phyloP scores from a whole-genome alignment of 768 basidiomycete species.

The Lepiota subincarnata region DNA sequence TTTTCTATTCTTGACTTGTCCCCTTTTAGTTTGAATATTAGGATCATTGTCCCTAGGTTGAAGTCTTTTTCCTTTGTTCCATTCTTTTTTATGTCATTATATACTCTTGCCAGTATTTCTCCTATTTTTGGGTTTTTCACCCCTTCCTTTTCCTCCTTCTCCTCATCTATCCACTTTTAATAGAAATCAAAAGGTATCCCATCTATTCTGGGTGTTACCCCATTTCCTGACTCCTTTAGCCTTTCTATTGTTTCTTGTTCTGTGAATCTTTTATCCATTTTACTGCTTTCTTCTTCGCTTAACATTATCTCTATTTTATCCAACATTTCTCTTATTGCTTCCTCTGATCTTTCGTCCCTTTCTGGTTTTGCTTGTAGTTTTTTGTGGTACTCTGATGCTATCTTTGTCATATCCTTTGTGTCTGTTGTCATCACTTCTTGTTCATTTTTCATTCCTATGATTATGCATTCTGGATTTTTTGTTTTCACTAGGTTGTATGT shows the following conservation, averaged over 20 bases:
- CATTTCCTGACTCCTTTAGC: conserved; percentile 6
- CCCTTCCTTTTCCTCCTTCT: not conserved
- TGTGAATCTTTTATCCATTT: not conserved
- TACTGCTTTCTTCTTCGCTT: not conserved
- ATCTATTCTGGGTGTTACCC: conserved; percentile 18
- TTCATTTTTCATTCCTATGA: not conserved
- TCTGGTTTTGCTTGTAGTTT: not conserved
- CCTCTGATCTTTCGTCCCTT: not conserved
- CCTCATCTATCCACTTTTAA: conserved; percentile 13
- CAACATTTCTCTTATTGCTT: not conserved
- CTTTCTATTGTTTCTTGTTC: not conserved
- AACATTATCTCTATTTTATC: not conserved
- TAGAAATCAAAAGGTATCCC: conserved; percentile 23
- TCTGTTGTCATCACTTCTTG: not conserved
- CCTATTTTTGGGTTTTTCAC: conserved; percentile 14
- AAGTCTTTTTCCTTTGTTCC: conserved; percentile 22
- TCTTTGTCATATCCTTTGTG: not conserved
- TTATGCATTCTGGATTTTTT: not conserved
- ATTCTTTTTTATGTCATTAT: conserved; percentile 25
- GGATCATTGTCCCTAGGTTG: conserved; percentile 31
- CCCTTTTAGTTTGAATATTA: conserved; percentile 40
- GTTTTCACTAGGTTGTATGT: not conserved
- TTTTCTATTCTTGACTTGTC: conserved; percentile 26
- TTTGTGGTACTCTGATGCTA: not conserved
- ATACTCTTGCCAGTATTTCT: conserved; percentile 11